Percentiles rank a stretch among this genome's conserved stretches.
phyloP scores from a whole-genome alignment of 129 eudicot species.

The Scalesia atractyloides region DNA sequence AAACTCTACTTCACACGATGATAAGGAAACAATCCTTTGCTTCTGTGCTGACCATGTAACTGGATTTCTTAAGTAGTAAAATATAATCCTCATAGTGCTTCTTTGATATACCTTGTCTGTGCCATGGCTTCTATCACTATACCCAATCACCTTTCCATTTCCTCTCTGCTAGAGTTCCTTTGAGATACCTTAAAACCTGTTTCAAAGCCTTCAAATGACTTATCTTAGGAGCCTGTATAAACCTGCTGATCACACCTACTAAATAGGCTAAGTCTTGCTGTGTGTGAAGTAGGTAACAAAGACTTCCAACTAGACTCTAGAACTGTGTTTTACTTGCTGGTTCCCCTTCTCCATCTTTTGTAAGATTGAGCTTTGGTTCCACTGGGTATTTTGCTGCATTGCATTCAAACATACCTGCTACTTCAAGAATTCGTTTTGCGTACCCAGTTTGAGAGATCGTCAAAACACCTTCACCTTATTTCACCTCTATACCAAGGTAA shows the following conservation, averaged over 20 bases:
- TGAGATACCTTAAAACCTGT: conserved; percentile 18
- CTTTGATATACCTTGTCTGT: conserved; percentile 21
- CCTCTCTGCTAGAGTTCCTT: conserved; percentile 2
- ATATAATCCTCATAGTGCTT: conserved; percentile 19
- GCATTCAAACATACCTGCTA: neutral
- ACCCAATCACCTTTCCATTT: neutral
- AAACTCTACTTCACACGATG: conserved; percentile 14
- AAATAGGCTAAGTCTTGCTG: neutral
- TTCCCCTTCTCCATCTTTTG: conserved; percentile 9
- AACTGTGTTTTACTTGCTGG: neutral
- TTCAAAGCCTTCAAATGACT: conserved; percentile 9
- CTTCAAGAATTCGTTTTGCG: neutral
- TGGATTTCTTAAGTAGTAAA: neutral
- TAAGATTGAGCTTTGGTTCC: conserved; percentile 10
- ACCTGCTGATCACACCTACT: conserved; percentile 13
- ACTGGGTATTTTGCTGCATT: neutral
- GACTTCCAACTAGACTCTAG: neutral
- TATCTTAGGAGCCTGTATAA: conserved; percentile 17
- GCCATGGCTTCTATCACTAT: conserved; percentile 15
- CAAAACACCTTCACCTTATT: neutral
- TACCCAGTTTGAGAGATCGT: conserved; percentile 16
- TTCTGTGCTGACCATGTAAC: conserved; percentile 20
- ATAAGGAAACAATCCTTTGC: conserved; percentile 2
- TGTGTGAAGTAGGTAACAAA: neutral
- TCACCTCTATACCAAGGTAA: conserved; percentile 15